These are phyloP conservation scores for Balansia obtecta DNA, from an alignment of 2,329 filamentous ascomycete genomes.

Conservation along the genomic window DNA sequence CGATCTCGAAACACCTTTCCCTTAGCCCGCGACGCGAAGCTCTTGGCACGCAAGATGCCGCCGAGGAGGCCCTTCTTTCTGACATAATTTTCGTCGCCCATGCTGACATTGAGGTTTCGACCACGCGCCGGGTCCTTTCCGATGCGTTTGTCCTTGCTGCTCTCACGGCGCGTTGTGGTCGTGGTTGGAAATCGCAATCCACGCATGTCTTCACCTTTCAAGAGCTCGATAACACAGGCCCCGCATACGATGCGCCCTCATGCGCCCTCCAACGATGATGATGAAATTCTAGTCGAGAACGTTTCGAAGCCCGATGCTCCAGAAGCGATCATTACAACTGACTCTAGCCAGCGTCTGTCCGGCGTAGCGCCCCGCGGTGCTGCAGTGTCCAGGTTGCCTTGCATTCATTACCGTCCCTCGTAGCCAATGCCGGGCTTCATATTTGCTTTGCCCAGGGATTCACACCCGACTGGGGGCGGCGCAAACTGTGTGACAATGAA, in stretches of 20 bases:
- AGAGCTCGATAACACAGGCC: neutral
- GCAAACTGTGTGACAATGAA: neutral
- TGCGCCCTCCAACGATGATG: neutral
- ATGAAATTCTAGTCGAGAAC: neutral
- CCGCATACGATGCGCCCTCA: neutral
- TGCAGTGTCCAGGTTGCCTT: neutral
- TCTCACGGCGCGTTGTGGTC: neutral
- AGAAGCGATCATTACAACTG: neutral
- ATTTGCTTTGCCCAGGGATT: neutral
- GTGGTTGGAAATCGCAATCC: neutral
- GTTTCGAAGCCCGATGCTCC: neutral
- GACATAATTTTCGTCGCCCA: conserved; percentile 20
- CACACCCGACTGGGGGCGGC: neutral
- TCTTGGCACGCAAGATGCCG: conserved; percentile 35
- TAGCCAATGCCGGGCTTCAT: conserved; percentile 1
- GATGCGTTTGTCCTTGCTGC: neutral
- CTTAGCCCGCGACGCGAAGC: conserved; percentile 18
- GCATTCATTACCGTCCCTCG: neutral
- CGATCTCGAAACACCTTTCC: conserved; percentile 5
- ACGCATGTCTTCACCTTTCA: neutral
- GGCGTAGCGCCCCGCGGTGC: neutral
- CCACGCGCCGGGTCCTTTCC: neutral
- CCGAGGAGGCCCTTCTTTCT: conserved; percentile 33
- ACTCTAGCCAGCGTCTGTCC: neutral
- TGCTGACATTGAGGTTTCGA: conserved; percentile 12